Percentiles rank a stretch among this genome's conserved stretches.
Evolutionary conservation across 805 yeast species (phyloP).

Genomic region (Lachancea lanzarotensis): DNA sequence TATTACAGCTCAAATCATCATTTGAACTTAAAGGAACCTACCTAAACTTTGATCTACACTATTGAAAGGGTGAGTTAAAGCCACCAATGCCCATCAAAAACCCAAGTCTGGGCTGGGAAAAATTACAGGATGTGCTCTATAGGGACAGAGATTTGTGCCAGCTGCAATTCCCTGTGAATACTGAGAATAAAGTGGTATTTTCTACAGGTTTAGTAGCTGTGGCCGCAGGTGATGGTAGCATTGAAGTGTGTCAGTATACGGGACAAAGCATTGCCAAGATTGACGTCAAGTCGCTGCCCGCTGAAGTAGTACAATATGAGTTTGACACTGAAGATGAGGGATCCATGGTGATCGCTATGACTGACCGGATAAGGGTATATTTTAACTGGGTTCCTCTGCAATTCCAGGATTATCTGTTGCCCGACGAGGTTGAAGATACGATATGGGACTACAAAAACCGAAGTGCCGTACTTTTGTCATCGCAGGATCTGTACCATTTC

Average conservation of each 20-base stretch:
- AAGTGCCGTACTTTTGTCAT: slow-evolving; percentile 14
- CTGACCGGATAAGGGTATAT: slow-evolving; percentile 14
- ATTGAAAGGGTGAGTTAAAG: background rate
- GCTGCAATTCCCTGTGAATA: slow-evolving; percentile 18
- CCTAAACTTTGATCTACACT: background rate
- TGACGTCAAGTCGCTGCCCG: slow-evolving; percentile 11
- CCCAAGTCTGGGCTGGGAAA: slow-evolving; percentile 67
- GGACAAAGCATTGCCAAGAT: slow-evolving; percentile 19
- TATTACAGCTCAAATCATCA: background rate
- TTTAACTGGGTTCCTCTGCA: slow-evolving; percentile 20
- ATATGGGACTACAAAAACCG: slow-evolving; percentile 30
- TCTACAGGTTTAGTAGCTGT: slow-evolving; percentile 39
- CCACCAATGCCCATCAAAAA: slow-evolving; percentile 11
- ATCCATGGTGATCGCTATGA: slow-evolving; percentile 15
- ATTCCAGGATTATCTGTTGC: slow-evolving; percentile 10
- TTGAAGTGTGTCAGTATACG: slow-evolving; percentile 36
- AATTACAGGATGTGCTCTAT: slow-evolving; percentile 64
- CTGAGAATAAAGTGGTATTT: slow-evolving; percentile 31
- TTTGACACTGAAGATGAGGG: slow-evolving; percentile 18
- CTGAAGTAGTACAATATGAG: slow-evolving; percentile 15
- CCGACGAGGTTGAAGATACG: slow-evolving; percentile 14
- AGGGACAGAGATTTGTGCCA: slow-evolving; percentile 37
- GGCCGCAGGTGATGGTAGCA: slow-evolving; percentile 21
- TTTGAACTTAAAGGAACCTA: background rate
- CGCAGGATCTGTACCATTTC: slow-evolving; percentile 19